Evolutionary conservation across 169 alveolate species (phyloP), one percentile per base, ranked within the genome.

Genomic region (Cryptosporidium parvum): DNA sequence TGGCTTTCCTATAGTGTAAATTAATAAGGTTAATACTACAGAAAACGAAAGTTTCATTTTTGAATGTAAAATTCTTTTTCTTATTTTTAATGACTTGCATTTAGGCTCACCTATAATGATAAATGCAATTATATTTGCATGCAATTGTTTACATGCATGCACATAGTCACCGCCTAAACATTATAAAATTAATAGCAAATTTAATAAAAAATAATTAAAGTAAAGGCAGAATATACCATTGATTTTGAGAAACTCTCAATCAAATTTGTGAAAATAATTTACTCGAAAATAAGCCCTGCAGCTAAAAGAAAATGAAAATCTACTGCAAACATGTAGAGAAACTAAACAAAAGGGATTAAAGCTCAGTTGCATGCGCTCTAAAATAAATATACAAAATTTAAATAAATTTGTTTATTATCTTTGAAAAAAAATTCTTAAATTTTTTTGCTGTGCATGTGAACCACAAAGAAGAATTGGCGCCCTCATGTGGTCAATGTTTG

Each of bases 401-500:
- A 48, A 48, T 48, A 12, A 48, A 14, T 45, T 45, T 5, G 12
- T 3, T 48, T 0, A 31, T 16, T 6, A 16, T 3, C 2, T 7
- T 16, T 14, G 3, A 16, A 48, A 48, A 48, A 48, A 48, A 48
- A 14, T 48, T 48, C n/a, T 48, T 21, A 10, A 9, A 9, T 14
- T 44, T 48, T 2, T 48, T 10, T 48, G 21, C 48, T 48, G 21
- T 48, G 53, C 21, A 48, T 48, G 56, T 5, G 44, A 69, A 69
- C 58, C 58, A 69, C 58, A 69, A 69, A 26, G 31, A 18, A 42
- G 42, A 18, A 29, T 31, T 73, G 86, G 86, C 86, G 86, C 86
- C 70, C 52, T 73, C 86, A 73, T 73, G 86, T 73, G 86, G 86
- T 59, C 86, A 73, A 31, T 33, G 8, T 53, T 53, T 53, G 29